Evolutionary conservation across 2,329 filamentous ascomycete genomes (phyloP).

Genomic region (Aspergillus piperis): DNA sequence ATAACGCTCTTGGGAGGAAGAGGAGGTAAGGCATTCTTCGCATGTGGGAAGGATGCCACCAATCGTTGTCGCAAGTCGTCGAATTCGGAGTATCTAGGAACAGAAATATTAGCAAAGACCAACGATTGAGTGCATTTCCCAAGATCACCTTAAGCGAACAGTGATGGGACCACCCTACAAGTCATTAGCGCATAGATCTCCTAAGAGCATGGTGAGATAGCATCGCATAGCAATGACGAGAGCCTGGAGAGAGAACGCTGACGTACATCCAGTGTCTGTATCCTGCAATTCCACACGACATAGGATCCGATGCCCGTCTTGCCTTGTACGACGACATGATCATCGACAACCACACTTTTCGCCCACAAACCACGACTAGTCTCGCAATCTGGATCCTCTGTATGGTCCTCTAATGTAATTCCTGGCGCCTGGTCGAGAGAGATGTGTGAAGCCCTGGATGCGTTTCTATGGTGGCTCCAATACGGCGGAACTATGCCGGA

Average conservation of each 20-base stretch:
- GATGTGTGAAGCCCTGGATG: slow-evolving; percentile 43
- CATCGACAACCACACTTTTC: slow-evolving; percentile 61
- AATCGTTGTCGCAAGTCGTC: slow-evolving; percentile 76
- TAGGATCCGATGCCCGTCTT: slow-evolving; percentile 74
- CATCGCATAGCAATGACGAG: background rate
- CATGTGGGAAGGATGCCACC: slow-evolving; percentile 77
- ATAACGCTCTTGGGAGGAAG: slow-evolving; percentile 90
- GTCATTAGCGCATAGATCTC: slow-evolving; percentile 18
- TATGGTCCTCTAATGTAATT: slow-evolving; percentile 67
- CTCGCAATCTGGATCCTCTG: slow-evolving; percentile 57
- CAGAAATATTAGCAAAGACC: slow-evolving; percentile 21
- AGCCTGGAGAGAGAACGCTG: background rate
- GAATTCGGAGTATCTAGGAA: slow-evolving; percentile 81
- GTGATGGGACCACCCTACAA: slow-evolving; percentile 57
- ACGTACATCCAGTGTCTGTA: slow-evolving; percentile 80
- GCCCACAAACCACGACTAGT: slow-evolving; percentile 64
- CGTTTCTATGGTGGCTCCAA: slow-evolving; percentile 47
- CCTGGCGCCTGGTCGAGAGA: slow-evolving; percentile 43
- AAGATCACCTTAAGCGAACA: slow-evolving; percentile 58
- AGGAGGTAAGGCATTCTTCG: slow-evolving; percentile 80
- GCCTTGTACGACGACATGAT: slow-evolving; percentile 63
- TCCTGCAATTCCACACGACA: slow-evolving; percentile 88
- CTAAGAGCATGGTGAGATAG: background rate
- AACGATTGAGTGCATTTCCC: background rate
- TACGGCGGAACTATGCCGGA: slow-evolving; percentile 47